Conservation (phyloP, 345 rosid genomes). For the Aquilaria yunnanensis region DNA sequence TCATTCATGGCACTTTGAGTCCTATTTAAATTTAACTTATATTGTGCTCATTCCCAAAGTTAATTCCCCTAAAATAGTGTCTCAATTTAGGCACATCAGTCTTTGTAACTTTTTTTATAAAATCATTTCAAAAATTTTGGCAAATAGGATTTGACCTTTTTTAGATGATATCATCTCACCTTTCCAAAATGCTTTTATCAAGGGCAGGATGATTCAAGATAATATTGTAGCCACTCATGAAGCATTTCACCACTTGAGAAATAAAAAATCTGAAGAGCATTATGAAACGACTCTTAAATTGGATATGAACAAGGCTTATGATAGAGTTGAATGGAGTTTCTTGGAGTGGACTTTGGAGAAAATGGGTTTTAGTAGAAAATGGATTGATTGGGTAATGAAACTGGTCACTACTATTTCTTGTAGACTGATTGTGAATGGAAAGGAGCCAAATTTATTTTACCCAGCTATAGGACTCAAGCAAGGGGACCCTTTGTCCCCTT, state of each 20-base stretch:
- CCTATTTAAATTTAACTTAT: neutral
- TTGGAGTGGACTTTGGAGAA: neutral
- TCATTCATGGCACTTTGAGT: neutral
- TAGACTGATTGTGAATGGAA: neutral
- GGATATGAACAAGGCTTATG: neutral
- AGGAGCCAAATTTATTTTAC: neutral
- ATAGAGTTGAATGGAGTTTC: neutral
- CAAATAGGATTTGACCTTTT: neutral
- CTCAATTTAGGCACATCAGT: neutral
- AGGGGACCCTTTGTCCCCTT: neutral
- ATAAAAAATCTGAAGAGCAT: neutral
- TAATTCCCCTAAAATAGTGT: neutral
- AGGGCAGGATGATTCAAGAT: neutral
- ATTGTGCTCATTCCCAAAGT: neutral
- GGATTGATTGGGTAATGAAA: neutral
- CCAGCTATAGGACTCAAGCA: neutral
- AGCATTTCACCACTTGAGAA: neutral
- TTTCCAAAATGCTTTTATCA: neutral
- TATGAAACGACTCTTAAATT: neutral
- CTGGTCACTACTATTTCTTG: neutral
- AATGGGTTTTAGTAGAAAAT: neutral
- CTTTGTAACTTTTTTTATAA: neutral
- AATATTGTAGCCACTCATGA: neutral
- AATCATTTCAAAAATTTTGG: neutral
- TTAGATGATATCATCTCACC: neutral